Evolutionary conservation across 257 asterid species (phyloP).

Genomic region (Rubia yunnanensis): DNA sequence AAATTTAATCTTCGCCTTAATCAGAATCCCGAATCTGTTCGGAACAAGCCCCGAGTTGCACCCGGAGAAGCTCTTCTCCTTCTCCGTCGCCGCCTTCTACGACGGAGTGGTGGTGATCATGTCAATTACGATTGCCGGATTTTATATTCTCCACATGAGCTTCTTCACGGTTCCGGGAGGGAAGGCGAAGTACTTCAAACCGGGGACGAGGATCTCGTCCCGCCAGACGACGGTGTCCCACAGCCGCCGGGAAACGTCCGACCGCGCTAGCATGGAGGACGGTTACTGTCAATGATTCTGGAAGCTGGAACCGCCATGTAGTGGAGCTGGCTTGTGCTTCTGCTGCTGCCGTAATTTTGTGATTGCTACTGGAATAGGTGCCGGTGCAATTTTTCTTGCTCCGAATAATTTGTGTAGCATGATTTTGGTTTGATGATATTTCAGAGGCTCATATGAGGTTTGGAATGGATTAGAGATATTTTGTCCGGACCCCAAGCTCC

Average conservation of each 20-base stretch:
- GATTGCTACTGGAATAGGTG: not conserved
- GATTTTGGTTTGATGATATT: too few relatives aligned
- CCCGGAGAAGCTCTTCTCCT: slow-evolving; percentile 12
- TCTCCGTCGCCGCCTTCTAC: not conserved
- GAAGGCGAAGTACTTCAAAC: slow-evolving; percentile 48
- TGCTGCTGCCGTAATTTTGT: not conserved
- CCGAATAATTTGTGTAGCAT: slow-evolving; percentile 9
- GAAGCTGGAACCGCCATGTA: slow-evolving; percentile 76
- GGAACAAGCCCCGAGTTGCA: not conserved
- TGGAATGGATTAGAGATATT: too few relatives aligned
- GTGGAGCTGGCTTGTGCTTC: slow-evolving; percentile 19
- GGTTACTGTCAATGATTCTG: slow-evolving; percentile 48
- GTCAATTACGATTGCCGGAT: slow-evolving; percentile 4
- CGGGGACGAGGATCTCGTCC: slow-evolving; percentile 60
- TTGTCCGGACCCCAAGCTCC: too few relatives aligned
- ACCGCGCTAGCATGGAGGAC: slow-evolving; percentile 38
- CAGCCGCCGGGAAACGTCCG: slow-evolving; percentile 49
- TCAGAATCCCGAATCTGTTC: slow-evolving; percentile 27
- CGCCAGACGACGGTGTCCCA: slow-evolving; percentile 52
- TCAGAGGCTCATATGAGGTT: not conserved
- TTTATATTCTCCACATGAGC: slow-evolving; percentile 36
- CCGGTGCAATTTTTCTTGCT: slow-evolving; percentile 5
- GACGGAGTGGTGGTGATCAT: not conserved
- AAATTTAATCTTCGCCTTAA: slow-evolving; percentile 30
- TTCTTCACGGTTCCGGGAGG: slow-evolving; percentile 51